These are phyloP conservation scores for Alloascoidea hylecoeti DNA, from an alignment of 805 yeast species.

Conservation along the genomic window DNA sequence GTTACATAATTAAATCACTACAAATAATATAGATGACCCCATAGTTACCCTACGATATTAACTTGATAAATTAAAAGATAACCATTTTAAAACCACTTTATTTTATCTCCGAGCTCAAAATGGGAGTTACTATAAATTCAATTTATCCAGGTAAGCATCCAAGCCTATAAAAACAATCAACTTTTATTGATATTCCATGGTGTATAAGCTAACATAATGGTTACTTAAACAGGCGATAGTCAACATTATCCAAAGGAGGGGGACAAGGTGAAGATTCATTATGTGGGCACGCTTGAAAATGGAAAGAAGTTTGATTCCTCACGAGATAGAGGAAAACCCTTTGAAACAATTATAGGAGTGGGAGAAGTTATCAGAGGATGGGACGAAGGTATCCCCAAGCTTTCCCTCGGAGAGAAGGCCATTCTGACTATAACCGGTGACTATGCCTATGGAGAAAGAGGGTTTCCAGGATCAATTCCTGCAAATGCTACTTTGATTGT, in stretches of 20 bases:
- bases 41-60: too few species aligned
- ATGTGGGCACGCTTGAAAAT: conserved; percentile 88
- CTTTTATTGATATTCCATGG: background rate
- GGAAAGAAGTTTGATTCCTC: conserved; percentile 96
- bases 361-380: conserved; percentile 96
- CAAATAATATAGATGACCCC: too few species aligned
- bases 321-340: conserved; percentile 88
- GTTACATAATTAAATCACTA: too few species aligned
- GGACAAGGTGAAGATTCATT: conserved; percentile 86
- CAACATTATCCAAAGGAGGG: conserved; percentile 76
- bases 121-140: conserved; percentile 23
- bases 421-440: conserved; percentile 84
- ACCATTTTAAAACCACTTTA: too few species aligned
- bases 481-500: conserved; percentile 82
- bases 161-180: background rate
- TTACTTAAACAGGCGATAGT: conserved; percentile 51
- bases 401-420: conserved; percentile 89
- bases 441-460: conserved; percentile 89
- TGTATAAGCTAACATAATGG: background rate
- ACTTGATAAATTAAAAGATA: too few species aligned
- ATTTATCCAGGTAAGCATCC: conserved; percentile 19
- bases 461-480: conserved; percentile 94
- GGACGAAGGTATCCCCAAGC: conserved; percentile 89
- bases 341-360: conserved; percentile 87
- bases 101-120: too few species aligned